Percentiles rank a stretch among this genome's conserved stretches.
phyloP scores from a whole-genome alignment of 805 yeast genomes.

The Metschnikowia corniflorae region DNA sequence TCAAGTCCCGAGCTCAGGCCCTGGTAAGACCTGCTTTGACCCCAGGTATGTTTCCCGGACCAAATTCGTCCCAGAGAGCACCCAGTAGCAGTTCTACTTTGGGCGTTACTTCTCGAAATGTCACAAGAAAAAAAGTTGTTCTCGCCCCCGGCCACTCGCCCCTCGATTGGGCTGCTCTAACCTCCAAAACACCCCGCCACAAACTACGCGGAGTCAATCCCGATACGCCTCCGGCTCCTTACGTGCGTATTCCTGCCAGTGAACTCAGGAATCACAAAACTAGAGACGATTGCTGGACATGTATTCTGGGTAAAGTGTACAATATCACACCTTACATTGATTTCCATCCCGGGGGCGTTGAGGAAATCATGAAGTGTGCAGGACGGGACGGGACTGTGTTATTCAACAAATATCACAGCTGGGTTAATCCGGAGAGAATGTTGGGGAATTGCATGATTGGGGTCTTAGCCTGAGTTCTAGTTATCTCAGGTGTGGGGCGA shows the following conservation, averaged over 20 bases:
- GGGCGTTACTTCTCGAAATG: constrained; percentile 14
- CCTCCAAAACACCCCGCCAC: constrained; percentile 38
- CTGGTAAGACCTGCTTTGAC: too few relatives aligned
- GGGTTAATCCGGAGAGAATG: constrained; percentile 85
- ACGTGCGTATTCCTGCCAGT: constrained; percentile 48
- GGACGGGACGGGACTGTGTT: constrained; percentile 78
- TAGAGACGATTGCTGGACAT: constrained; percentile 80
- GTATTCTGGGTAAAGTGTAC: constrained; percentile 74
- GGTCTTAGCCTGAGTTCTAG: constrained; percentile 19
- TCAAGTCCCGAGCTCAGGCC: too few relatives aligned
- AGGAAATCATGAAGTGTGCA: constrained; percentile 71
- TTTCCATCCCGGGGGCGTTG: constrained; percentile 92
- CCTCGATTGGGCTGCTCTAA: constrained; percentile 75
- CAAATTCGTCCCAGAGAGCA: constrained; percentile 37
- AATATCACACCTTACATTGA: constrained; percentile 79
- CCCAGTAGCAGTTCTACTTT: constrained; percentile 11
- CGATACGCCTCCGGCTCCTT: constrained; percentile 49
- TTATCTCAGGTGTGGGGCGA: constrained; percentile 33
- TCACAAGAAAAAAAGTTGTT: constrained; percentile 47
- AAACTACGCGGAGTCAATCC: constrained; percentile 53
- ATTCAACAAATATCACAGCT: constrained; percentile 64
- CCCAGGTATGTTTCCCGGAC: constrained; percentile 18
- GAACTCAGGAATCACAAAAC: constrained; percentile 59
- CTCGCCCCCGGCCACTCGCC: constrained; percentile 82
- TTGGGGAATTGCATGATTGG: constrained; percentile 80